Evolutionary conservation across 345 rosid species (phyloP).

Genomic region (Psidium guajava): DNA sequence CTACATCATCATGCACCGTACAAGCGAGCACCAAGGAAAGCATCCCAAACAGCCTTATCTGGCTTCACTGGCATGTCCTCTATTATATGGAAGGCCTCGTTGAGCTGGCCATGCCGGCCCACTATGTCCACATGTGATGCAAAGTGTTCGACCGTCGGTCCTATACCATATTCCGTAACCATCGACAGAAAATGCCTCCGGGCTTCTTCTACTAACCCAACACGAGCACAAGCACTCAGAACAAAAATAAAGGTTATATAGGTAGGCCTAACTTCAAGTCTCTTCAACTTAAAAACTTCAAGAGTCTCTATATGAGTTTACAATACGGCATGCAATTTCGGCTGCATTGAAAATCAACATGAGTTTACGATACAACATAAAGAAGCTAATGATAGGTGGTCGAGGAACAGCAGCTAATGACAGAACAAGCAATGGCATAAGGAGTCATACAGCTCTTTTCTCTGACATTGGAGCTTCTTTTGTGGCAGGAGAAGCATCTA

Average conservation of each 20-base stretch:
- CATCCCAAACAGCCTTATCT: slow-evolving; percentile 60
- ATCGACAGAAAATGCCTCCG: slow-evolving; percentile 34
- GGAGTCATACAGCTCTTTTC: slow-evolving; percentile 23
- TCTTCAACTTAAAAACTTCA: slow-evolving; percentile 34
- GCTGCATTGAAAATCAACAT: slow-evolving; percentile 20
- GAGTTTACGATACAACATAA: background rate
- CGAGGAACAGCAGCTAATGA: background rate
- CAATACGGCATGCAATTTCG: slow-evolving; percentile 22
- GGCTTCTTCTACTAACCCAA: slow-evolving; percentile 54
- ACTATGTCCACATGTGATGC: slow-evolving; percentile 45
- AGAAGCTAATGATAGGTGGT: background rate
- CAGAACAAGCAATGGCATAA: too few relatives aligned
- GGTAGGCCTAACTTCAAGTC: slow-evolving; percentile 33
- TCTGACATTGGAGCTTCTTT: slow-evolving; percentile 16
- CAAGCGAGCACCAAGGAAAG: slow-evolving; percentile 56
- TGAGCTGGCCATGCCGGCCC: slow-evolving; percentile 43
- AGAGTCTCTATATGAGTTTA: slow-evolving; percentile 24
- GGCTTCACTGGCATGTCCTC: slow-evolving; percentile 51
- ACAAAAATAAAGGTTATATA: slow-evolving; percentile 43
- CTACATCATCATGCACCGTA: slow-evolving; percentile 37
- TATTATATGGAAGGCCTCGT: slow-evolving; percentile 45
- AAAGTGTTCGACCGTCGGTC: slow-evolving; percentile 57
- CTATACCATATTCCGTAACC: slow-evolving; percentile 32
- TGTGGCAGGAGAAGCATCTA: slow-evolving; percentile 26
- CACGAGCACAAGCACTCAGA: slow-evolving; percentile 51